phyloP scores from a whole-genome alignment of 306 rosid species.

The Spatholobus suberectus region DNA sequence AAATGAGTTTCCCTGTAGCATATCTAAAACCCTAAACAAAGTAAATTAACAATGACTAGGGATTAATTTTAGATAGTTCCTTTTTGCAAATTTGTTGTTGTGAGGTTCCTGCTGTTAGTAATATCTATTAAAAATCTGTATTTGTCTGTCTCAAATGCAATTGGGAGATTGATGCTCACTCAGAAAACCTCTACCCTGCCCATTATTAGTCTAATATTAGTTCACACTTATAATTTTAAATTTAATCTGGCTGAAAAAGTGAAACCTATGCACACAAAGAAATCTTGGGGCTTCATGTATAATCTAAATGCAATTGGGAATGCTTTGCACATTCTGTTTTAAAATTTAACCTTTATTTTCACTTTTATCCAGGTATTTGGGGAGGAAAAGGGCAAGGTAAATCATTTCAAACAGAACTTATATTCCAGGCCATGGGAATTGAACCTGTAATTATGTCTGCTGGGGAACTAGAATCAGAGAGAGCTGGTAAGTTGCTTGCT shows the following conservation, averaged over 20 bases:
- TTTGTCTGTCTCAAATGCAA: neutral
- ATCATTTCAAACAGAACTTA: conserved; percentile 96
- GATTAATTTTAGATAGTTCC: neutral
- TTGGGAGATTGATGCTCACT: conserved; percentile 16
- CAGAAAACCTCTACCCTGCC: neutral
- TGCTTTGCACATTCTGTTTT: conserved; percentile 22
- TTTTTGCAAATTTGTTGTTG: conserved; percentile 11
- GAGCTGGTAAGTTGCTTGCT: conserved; percentile 79
- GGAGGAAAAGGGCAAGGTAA: conserved; percentile 99
- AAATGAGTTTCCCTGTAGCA: neutral
- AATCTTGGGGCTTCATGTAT: conserved; percentile 16
- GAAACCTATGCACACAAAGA: conserved; percentile 3
- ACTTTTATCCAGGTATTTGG: conserved; percentile 76
- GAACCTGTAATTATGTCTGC: conserved; percentile 98
- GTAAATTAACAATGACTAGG: neutral
- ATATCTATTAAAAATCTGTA: neutral
- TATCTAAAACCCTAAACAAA: neutral
- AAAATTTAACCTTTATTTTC: neutral
- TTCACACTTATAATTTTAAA: conserved; percentile 5
- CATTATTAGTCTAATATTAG: neutral
- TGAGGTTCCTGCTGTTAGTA: neutral
- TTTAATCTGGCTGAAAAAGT: conserved; percentile 9
- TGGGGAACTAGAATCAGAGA: conserved; percentile 95
- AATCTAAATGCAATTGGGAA: conserved; percentile 14
- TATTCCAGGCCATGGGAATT: conserved; percentile 91